Percentiles rank a stretch among this genome's conserved stretches.
Conservation (phyloP, 2,329 filamentous ascomycete species). For the Colletotrichum sp. region DNA sequence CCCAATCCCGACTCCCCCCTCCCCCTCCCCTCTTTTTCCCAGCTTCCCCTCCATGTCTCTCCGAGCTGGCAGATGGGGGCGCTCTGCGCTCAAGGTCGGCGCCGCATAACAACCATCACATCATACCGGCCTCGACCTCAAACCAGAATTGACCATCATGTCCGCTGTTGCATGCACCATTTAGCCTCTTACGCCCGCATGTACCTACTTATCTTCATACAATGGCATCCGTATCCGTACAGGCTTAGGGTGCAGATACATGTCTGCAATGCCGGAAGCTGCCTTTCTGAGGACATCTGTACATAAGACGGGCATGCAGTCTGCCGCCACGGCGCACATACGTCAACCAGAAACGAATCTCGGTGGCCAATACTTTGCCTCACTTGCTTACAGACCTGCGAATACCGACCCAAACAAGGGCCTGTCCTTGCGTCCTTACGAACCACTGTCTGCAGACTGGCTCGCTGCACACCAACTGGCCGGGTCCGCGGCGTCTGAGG, state of each 20-base stretch:
- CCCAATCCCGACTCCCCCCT: background rate
- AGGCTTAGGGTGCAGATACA: background rate
- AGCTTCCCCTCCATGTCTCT: background rate
- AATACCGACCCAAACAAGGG: background rate
- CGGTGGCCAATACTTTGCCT: background rate
- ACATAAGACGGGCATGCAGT: background rate
- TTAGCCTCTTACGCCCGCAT: background rate
- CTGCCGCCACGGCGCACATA: background rate
- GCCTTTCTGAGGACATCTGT: background rate
- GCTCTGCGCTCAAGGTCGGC: background rate
- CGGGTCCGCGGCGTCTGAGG: background rate
- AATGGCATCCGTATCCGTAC: background rate
- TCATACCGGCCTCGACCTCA: background rate
- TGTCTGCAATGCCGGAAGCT: background rate
- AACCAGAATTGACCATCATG: background rate
- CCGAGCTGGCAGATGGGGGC: background rate
- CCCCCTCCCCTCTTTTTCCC: background rate
- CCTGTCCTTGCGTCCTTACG: background rate
- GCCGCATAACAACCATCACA: background rate
- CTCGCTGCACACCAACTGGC: background rate
- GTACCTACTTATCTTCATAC: constrained; percentile 7
- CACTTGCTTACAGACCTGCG: background rate
- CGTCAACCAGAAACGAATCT: background rate
- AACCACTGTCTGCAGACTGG: background rate
- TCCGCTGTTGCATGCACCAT: background rate